Base-by-base conservation (phyloP, 2,329 filamentous ascomycete species). In the Ceratocystis smalleyi region DNA sequence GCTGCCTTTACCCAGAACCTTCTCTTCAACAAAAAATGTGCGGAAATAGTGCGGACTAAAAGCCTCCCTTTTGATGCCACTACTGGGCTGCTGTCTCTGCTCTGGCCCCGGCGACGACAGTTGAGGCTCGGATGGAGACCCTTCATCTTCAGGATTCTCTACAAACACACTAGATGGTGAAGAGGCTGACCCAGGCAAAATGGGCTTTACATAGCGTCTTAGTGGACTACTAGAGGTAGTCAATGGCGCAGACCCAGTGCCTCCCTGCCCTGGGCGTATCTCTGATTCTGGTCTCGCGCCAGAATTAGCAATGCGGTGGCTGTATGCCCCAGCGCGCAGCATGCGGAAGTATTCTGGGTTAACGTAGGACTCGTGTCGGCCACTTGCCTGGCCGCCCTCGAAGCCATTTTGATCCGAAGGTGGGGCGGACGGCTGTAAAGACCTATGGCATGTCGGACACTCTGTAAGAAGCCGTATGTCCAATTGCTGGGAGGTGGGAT, bases 281-380 rank as follows among this genome's bases (percentile, higher is more conserved):
- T 49, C 74, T 79, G 73, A 74, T 77, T 40, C 24, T 19, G 59
- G 1, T 24, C 59, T 17, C 40, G 22, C 30, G 19, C 32, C 59
- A 1, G 57, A 12, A 74, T 71, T 64, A 68, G 77, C 27, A n/a
- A 27, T 24, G 10, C 24, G 51, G 54, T 45, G 61, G 60, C 54
- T 60, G 22, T 66, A 57, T 17, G 62, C 72, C 73, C 77, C 74
- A 70, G 79, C 74, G 74, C 84, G 87, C 49, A 99, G 84, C 87
- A 97, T 91, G 70, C 89, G 89, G 75, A 99, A 99, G 77, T 99
- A 99, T 62, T 91, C 84, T 1, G 91, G 91, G 70, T 91, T 87
- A 69, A 96, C 88, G 72, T 91, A 97, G 65, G 86, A 82, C 60
- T 87, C 81, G 43, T 76, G 75, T 61, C 73, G 71, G 64, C 70